Conservation (phyloP, 176 grass and related monocot species). For the Guadua angustifolia region DNA sequence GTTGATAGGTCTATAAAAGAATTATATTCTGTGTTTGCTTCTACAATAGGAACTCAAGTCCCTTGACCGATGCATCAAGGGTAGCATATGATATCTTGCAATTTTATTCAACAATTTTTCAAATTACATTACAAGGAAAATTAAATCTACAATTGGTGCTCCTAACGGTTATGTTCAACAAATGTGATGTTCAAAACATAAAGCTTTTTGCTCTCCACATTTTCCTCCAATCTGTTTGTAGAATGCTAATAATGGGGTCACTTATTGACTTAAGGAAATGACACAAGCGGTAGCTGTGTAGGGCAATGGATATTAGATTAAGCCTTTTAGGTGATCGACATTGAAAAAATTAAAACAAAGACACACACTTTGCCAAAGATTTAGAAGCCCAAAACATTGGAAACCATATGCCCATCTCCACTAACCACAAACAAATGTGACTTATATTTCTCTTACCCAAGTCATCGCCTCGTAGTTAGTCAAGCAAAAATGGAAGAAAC, state of each 20-base stretch:
- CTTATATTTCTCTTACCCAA: too few relatives aligned
- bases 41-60: too few relatives aligned
- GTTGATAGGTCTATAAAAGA: too few relatives aligned
- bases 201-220: not conserved
- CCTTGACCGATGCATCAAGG: too few relatives aligned
- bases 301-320: not conserved
- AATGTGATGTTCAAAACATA: slow-evolving; percentile 1
- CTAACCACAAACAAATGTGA: too few relatives aligned
- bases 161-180: not conserved
- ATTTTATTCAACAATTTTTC: not conserved
- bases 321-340: not conserved
- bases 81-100: too few relatives aligned
- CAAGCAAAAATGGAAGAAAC: too few relatives aligned
- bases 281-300: not conserved
- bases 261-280: not conserved
- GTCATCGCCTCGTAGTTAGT: too few relatives aligned
- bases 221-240: not conserved
- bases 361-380: too few relatives aligned
- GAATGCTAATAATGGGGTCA: not conserved
- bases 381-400: too few relatives aligned
- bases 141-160: not conserved
- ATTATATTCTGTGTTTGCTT: too few relatives aligned
- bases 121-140: not conserved
- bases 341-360: not conserved
- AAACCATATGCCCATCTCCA: too few relatives aligned